Evolutionary conservation across 2,329 filamentous ascomycete genomes (phyloP).

Genomic region (Botrytis pseudocinerea): DNA sequence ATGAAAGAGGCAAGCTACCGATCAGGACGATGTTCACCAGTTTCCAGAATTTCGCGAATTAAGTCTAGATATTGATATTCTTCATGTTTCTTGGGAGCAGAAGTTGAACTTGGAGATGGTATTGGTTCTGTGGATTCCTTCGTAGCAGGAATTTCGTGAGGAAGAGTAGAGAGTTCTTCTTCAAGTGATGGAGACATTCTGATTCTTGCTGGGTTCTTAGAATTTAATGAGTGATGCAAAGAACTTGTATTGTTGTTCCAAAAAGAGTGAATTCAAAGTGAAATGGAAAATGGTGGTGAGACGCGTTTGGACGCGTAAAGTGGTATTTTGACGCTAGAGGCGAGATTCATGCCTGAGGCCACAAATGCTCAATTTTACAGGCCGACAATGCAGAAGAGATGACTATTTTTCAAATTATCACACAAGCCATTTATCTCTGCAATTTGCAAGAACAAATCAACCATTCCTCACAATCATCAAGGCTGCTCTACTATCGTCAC

Average conservation of each 20-base stretch:
- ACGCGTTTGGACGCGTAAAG: constrained; percentile 22
- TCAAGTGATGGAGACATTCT: constrained; percentile 33
- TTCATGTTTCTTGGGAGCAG: constrained; percentile 57
- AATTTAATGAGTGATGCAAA: background rate
- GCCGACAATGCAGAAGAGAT: background rate
- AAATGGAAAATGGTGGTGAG: background rate
- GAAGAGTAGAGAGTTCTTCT: constrained; percentile 22
- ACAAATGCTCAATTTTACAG: background rate
- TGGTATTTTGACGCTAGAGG: background rate
- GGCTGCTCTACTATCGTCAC: background rate
- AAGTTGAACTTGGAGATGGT: background rate
- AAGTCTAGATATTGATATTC: constrained; percentile 93
- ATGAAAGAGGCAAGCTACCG: constrained; percentile 50
- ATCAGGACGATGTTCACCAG: constrained; percentile 87
- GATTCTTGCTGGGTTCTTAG: background rate
- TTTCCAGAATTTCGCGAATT: constrained; percentile 77
- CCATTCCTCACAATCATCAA: background rate
- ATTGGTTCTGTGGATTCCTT: background rate
- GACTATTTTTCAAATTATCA: background rate
- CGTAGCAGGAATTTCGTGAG: background rate
- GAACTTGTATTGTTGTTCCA: background rate
- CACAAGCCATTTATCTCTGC: background rate
- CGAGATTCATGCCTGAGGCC: background rate
- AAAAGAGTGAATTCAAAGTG: background rate
- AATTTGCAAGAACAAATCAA: background rate